Conservation (phyloP, 73 alveolate species). For the Diophrys sp. region DNA sequence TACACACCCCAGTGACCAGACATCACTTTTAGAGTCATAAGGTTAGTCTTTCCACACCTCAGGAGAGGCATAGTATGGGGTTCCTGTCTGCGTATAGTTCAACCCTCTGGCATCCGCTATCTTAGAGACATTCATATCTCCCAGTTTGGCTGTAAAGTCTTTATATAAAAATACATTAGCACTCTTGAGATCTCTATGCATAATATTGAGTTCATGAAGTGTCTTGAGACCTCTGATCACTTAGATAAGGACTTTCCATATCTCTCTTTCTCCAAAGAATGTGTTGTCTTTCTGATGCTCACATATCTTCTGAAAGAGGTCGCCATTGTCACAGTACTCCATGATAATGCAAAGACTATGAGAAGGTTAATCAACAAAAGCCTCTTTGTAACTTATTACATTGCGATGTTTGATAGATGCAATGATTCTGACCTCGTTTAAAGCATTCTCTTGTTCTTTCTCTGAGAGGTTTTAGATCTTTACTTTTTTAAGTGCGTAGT, state of each 20-base stretch:
- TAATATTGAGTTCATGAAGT: slow-evolving; percentile 68
- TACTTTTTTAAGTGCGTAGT: slow-evolving; percentile 58
- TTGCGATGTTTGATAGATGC: slow-evolving; percentile 75
- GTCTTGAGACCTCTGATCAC: slow-evolving; percentile 71
- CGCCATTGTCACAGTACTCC: slow-evolving; percentile 67
- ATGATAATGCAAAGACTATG: slow-evolving; percentile 51
- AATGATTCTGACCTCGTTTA: slow-evolving; percentile 63
- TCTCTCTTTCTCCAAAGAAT: slow-evolving; percentile 72
- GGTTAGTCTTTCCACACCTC: slow-evolving; percentile 98
- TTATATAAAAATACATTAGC: slow-evolving; percentile 84
- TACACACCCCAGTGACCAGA: slow-evolving; percentile 97
- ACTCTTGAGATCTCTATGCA: slow-evolving; percentile 85
- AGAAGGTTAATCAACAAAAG: slow-evolving; percentile 51
- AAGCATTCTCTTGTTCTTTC: slow-evolving; percentile 60
- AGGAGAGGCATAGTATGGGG: slow-evolving; percentile 97
- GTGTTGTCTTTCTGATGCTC: slow-evolving; percentile 52
- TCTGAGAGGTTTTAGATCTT: slow-evolving; percentile 42
- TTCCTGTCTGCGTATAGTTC: slow-evolving; percentile 92
- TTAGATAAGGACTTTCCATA: slow-evolving; percentile 81
- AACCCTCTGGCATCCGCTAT: slow-evolving; percentile 77
- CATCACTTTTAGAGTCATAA: slow-evolving; percentile 92
- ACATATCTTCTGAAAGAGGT: slow-evolving; percentile 48
- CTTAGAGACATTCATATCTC: slow-evolving; percentile 92
- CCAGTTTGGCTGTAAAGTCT: slow-evolving; percentile 86
- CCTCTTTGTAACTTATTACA: slow-evolving; percentile 73